Percentiles rank a stretch among this genome's conserved stretches.
Conservation (phyloP, 2,329 filamentous ascomycete species). For the Diaporthe helianthi region DNA sequence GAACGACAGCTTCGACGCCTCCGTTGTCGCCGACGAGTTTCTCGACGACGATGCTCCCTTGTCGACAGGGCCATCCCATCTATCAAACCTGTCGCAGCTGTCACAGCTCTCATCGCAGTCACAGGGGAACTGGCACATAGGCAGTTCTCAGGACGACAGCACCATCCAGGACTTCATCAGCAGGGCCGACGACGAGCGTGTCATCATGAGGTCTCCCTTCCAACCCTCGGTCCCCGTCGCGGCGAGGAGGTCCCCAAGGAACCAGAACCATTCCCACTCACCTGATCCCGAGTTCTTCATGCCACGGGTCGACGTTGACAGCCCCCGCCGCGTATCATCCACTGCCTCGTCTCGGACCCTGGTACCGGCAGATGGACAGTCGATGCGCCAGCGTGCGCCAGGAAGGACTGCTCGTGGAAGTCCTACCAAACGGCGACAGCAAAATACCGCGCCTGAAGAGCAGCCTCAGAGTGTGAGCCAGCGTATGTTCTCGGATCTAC, state of each 20-base stretch:
- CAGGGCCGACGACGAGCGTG: constrained; percentile 61
- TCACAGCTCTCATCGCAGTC: constrained; percentile 40
- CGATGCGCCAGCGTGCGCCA: constrained; percentile 39
- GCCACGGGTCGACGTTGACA: constrained; percentile 55
- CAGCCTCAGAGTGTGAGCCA: constrained; percentile 40
- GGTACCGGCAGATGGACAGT: constrained; percentile 41
- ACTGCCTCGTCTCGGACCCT: constrained; percentile 45
- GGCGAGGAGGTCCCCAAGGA: constrained; percentile 42
- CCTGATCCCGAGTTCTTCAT: constrained; percentile 62
- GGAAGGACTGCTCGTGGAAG: constrained; percentile 36
- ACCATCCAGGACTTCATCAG: constrained; percentile 58
- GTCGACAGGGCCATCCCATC: constrained; percentile 56
- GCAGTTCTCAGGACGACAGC: constrained; percentile 60
- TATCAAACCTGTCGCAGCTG: constrained; percentile 43
- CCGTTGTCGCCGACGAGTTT: constrained; percentile 54
- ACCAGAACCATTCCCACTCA: constrained; percentile 45
- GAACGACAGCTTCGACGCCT: constrained; percentile 66
- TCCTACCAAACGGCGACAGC: constrained; percentile 33
- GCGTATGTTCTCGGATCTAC: constrained; percentile 46
- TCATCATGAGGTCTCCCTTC: constrained; percentile 62
- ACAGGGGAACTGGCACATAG: constrained; percentile 49
- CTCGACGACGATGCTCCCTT: constrained; percentile 49
- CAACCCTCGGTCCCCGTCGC: constrained; percentile 57
- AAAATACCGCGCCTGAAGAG: constrained; percentile 23
- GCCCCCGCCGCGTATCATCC: constrained; percentile 45